A percentile compares a stretch with the other conserved stretches of the same genome.
phyloP scores from a whole-genome alignment of 1,284 basidiomycete genomes.

The Rugosomyces carneus region DNA sequence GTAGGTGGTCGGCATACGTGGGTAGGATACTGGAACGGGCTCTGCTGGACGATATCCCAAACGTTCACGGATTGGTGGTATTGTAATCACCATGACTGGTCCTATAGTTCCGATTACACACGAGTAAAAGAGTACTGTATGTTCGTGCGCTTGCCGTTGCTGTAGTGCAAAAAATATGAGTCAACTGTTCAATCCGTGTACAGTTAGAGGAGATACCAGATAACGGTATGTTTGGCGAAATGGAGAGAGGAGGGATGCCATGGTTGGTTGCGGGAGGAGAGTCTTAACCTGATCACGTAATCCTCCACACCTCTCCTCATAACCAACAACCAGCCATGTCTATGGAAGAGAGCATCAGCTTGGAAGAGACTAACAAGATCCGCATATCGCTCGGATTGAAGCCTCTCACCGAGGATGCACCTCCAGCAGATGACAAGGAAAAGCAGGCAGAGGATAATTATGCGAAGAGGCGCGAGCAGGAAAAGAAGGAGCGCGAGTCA shows the following conservation, averaged over 20 bases:
- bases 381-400: constrained; percentile 92
- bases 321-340: constrained; percentile 55
- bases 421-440: constrained; percentile 63
- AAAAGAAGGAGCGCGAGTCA: constrained; percentile 68
- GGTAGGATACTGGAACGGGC: constrained; percentile 79
- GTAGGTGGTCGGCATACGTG: constrained; percentile 53
- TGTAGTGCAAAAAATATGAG: constrained; percentile 15
- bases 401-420: constrained; percentile 78
- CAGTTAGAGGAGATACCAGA: constrained; percentile 28
- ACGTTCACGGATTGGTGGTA: constrained; percentile 75
- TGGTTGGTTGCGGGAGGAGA: constrained; percentile 18
- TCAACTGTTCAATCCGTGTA: background rate
- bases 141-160: constrained; percentile 85
- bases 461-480: constrained; percentile 61
- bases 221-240: constrained; percentile 47
- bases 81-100: constrained; percentile 67
- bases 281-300: constrained; percentile 23
- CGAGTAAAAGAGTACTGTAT: constrained; percentile 89
- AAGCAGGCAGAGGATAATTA: constrained; percentile 85
- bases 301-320: constrained; percentile 10
- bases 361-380: constrained; percentile 98
- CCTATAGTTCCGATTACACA: constrained; percentile 72
- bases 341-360: constrained; percentile 84
- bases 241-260: constrained; percentile 38
- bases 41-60: constrained; percentile 74